These are phyloP conservation scores for Phytopythium aichiense DNA, from an alignment of 352 stramenopile genomes.

Conservation along the genomic window DNA sequence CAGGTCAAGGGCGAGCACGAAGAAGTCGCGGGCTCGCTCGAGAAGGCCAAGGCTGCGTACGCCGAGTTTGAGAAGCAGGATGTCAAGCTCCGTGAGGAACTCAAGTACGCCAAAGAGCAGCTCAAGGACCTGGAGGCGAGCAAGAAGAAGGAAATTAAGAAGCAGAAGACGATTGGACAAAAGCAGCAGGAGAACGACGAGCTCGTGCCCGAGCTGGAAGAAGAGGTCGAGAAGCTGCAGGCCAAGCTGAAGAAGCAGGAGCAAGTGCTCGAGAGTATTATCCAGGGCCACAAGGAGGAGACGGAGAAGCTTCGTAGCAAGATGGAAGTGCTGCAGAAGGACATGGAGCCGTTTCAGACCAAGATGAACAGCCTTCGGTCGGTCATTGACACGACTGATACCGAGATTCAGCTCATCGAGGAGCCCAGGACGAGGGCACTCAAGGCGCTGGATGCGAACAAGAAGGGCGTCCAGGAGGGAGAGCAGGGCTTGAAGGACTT, in stretches of 20 bases:
- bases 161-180: constrained; percentile 76
- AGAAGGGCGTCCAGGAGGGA: constrained; percentile 45
- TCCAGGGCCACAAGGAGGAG: constrained; percentile 75
- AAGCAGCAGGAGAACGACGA: constrained; percentile 88
- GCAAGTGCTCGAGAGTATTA: constrained; percentile 80
- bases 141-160: constrained; percentile 90
- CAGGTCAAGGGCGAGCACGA: constrained; percentile 85
- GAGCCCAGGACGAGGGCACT: constrained; percentile 67
- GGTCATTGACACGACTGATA: constrained; percentile 77
- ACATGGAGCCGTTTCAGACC: constrained; percentile 72
- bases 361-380: constrained; percentile 70
- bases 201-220: constrained; percentile 87
- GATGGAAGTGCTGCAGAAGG: constrained; percentile 73
- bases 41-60: constrained; percentile 91
- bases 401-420: constrained; percentile 74
- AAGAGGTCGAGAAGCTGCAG: constrained; percentile 68
- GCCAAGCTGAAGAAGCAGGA: constrained; percentile 81
- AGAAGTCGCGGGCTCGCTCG: constrained; percentile 78
- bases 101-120: constrained; percentile 94
- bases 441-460: constrained; percentile 75
- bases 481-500: constrained; percentile 58
- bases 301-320: constrained; percentile 63
- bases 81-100: constrained; percentile 96
- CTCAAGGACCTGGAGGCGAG: constrained; percentile 90
- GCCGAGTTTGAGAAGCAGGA: constrained; percentile 96